phyloP scores from a whole-genome alignment of 306 rosid species.

The Inga leiocalycina region DNA sequence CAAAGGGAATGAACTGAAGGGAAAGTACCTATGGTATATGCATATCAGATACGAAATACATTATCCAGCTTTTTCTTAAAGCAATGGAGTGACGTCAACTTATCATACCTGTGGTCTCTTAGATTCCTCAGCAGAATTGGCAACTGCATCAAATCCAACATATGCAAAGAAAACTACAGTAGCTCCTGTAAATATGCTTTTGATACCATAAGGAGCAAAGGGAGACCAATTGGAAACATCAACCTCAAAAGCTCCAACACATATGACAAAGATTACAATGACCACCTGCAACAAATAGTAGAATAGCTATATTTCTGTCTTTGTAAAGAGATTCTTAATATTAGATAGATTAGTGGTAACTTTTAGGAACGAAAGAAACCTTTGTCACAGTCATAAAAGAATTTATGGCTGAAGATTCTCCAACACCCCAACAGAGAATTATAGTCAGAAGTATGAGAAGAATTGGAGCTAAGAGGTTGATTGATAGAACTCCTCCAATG shows the following conservation, averaged over 20 bases:
- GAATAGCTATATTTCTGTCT: constrained; percentile 23
- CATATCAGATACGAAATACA: constrained; percentile 13
- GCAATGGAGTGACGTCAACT: constrained; percentile 31
- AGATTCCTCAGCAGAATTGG: constrained; percentile 99
- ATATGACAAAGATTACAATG: constrained; percentile 76
- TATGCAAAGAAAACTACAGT: constrained; percentile 96
- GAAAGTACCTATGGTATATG: neutral
- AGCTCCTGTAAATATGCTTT: constrained; percentile 83
- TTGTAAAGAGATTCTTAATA: constrained; percentile 17
- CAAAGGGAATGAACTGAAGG: constrained; percentile 5
- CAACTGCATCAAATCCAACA: constrained; percentile 99
- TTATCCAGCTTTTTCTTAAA: constrained; percentile 31
- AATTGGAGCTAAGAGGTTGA: constrained; percentile 86
- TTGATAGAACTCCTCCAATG: constrained; percentile 74
- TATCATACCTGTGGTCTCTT: constrained; percentile 81
- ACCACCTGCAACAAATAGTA: constrained; percentile 60
- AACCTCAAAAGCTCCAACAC: constrained; percentile 86
- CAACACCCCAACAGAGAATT: constrained; percentile 81
- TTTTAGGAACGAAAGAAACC: constrained; percentile 51
- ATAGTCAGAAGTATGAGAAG: constrained; percentile 73
- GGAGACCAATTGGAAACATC: constrained; percentile 98
- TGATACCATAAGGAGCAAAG: constrained; percentile 82
- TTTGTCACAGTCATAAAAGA: constrained; percentile 83
- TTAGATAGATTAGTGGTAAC: constrained; percentile 1
- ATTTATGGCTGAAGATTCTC: constrained; percentile 80